phyloP scores from a whole-genome alignment of 805 yeast genomes.

The Brettanomyces sp. region DNA sequence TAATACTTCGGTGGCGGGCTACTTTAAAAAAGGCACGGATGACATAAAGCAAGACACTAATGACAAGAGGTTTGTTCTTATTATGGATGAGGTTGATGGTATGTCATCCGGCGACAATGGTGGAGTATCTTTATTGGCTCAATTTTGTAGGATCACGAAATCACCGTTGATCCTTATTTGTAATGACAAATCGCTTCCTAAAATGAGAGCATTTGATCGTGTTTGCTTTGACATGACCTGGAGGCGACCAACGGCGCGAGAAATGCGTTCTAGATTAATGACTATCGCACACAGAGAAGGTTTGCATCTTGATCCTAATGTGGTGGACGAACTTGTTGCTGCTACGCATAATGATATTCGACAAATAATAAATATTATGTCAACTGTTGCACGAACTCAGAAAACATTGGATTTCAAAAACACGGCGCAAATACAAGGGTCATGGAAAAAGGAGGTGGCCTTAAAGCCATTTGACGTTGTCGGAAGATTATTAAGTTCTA shows the following conservation, averaged over 20 bases:
- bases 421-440: slow-evolving; percentile 47
- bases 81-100: slow-evolving; percentile 99
- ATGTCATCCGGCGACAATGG: slow-evolving; percentile 99
- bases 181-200: slow-evolving; percentile 85
- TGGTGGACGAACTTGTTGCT: slow-evolving; percentile 75
- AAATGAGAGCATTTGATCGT: slow-evolving; percentile 92
- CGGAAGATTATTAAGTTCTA: slow-evolving; percentile 53
- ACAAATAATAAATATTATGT: slow-evolving; percentile 82
- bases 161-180: slow-evolving; percentile 91
- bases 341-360: slow-evolving; percentile 88
- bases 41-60: slow-evolving; percentile 9
- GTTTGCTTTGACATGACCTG: slow-evolving; percentile 73
- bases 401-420: slow-evolving; percentile 54
- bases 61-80: slow-evolving; percentile 58
- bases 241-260: slow-evolving; percentile 78
- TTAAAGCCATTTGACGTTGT: slow-evolving; percentile 89
- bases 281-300: slow-evolving; percentile 84
- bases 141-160: slow-evolving; percentile 72
- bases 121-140: slow-evolving; percentile 91
- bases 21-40: slow-evolving; percentile 31
- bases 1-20: slow-evolving; percentile 80
- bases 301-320: slow-evolving; percentile 66
- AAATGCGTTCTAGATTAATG: slow-evolving; percentile 76
- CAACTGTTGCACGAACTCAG: slow-evolving; percentile 73
- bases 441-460: slow-evolving; percentile 87